Percentiles rank a stretch among this genome's conserved stretches.
These are phyloP conservation scores for Urostyla sp. DNA, from an alignment of 73 alveolate genomes.

Conservation along the genomic window DNA sequence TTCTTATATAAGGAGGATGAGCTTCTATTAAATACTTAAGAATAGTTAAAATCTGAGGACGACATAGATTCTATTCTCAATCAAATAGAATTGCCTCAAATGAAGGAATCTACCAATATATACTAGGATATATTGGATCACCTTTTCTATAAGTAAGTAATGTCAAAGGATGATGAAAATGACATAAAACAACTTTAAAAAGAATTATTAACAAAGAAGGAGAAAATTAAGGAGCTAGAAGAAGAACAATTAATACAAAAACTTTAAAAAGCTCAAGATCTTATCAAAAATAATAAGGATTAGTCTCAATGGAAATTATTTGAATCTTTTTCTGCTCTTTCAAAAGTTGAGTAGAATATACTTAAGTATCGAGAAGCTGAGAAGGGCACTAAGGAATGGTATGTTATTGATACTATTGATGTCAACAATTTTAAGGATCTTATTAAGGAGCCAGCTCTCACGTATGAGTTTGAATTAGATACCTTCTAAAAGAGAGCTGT, in stretches of 20 bases:
- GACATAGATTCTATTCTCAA: neutral
- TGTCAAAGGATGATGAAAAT: no score
- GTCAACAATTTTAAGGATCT: slow-evolving; percentile 49
- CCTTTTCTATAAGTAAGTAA: no score
- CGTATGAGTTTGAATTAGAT: slow-evolving; percentile 91
- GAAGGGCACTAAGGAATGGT: slow-evolving; percentile 1
- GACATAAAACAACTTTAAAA: no score
- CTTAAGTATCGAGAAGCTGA: neutral
- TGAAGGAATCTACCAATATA: no score
- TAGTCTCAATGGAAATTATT: neutral
- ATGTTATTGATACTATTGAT: slow-evolving; percentile 9
- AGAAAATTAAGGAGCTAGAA: neutral
- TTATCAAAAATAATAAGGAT: neutral
- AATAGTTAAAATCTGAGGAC: neutral
- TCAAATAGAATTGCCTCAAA: no score
- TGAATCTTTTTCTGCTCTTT: neutral
- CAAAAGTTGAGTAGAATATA: neutral
- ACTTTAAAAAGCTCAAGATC: neutral
- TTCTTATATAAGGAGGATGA: no score
- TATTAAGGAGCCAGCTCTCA: slow-evolving; percentile 71
- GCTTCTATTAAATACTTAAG: no score
- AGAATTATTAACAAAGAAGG: neutral
- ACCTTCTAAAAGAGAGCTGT: slow-evolving; percentile 94
- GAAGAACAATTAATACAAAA: neutral
- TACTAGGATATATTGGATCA: no score